Percentiles rank a stretch among this genome's conserved stretches.
Evolutionary conservation across 495 filamentous ascomycete species (phyloP).

Genomic region (Penicillium tannophilum): DNA sequence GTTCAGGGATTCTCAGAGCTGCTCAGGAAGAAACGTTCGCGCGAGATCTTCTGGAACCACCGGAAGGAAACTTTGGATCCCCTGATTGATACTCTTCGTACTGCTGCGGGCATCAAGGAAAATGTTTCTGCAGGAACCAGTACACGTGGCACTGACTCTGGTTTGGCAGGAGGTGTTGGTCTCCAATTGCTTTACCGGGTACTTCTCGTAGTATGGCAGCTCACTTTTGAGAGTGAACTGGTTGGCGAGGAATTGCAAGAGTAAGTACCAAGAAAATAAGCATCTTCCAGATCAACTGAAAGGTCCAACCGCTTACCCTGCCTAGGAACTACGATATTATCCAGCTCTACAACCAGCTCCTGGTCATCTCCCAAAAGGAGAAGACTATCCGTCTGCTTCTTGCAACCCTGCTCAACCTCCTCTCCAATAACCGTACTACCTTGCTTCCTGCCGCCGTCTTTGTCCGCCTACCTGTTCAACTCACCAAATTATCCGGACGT

Average conservation of each 20-base stretch:
- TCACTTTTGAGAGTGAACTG: conserved; percentile 84
- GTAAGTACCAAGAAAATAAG: conserved; percentile 47
- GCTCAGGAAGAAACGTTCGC: conserved; percentile 72
- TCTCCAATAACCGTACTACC: conserved; percentile 68
- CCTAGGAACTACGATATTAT: conserved; percentile 89
- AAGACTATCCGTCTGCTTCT: conserved; percentile 93
- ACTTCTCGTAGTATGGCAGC: conserved; percentile 89
- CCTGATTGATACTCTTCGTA: conserved; percentile 77
- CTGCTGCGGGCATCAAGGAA: conserved; percentile 74
- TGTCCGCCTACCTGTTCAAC: conserved; percentile 76
- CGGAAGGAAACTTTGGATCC: conserved; percentile 80
- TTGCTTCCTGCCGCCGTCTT: conserved; percentile 82
- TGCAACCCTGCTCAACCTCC: conserved; percentile 85
- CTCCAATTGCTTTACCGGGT: conserved; percentile 95
- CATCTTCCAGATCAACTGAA: background rate
- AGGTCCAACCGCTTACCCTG: background rate
- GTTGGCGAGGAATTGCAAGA: conserved; percentile 86
- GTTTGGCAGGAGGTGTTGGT: conserved; percentile 78
- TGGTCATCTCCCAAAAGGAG: conserved; percentile 92
- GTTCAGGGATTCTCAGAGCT: conserved; percentile 88
- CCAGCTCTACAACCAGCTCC: conserved; percentile 83
- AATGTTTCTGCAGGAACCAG: conserved; percentile 57
- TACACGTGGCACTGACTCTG: conserved; percentile 61
- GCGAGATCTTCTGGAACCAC: conserved; percentile 86
- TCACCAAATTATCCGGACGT: conserved; percentile 77